phyloP scores from a whole-genome alignment of 495 filamentous ascomycete species.

The Lasiosphaeriaceae sp. region DNA sequence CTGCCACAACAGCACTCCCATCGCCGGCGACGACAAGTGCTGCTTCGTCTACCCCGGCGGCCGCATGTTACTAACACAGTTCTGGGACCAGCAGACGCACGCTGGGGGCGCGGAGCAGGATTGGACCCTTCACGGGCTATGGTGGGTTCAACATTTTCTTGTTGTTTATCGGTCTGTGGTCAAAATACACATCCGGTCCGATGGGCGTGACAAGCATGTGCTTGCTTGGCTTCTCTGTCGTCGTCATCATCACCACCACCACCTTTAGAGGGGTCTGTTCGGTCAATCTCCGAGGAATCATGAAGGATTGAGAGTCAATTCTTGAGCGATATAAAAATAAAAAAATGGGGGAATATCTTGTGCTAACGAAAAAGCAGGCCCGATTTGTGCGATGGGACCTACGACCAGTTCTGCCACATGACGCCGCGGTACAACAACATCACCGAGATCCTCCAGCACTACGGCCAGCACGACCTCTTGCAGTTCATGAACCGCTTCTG shows the following conservation, averaged over 20 bases:
- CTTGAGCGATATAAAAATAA: background rate
- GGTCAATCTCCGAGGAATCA: no score
- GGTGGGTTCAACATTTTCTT: conserved; percentile 36
- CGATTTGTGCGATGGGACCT: conserved; percentile 82
- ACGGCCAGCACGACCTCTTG: conserved; percentile 59
- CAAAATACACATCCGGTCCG: no score
- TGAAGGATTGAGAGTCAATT: no score
- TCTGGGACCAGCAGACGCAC: conserved; percentile 77
- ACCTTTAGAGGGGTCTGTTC: no score
- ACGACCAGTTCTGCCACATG: conserved; percentile 67
- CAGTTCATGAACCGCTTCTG: conserved; percentile 76
- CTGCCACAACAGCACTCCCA: conserved; percentile 41
- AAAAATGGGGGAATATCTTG: background rate
- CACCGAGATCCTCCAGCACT: conserved; percentile 57
- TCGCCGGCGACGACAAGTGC: conserved; percentile 60
- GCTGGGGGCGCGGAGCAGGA: conserved; percentile 64
- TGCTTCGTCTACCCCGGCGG: conserved; percentile 84
- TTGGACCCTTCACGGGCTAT: conserved; percentile 89
- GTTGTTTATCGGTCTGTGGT: background rate
- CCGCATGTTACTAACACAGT: conserved; percentile 75
- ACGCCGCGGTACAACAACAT: conserved; percentile 69
- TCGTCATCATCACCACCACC: no score
- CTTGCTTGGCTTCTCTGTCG: no score
- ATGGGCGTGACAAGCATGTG: background rate
- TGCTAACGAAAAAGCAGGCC: conserved; percentile 46